A percentile compares a stretch with the other conserved stretches of the same genome.
These are phyloP conservation scores for Tetrapyrgos nigripes DNA, from an alignment of 1,284 basidiomycete genomes.

Conservation along the genomic window DNA sequence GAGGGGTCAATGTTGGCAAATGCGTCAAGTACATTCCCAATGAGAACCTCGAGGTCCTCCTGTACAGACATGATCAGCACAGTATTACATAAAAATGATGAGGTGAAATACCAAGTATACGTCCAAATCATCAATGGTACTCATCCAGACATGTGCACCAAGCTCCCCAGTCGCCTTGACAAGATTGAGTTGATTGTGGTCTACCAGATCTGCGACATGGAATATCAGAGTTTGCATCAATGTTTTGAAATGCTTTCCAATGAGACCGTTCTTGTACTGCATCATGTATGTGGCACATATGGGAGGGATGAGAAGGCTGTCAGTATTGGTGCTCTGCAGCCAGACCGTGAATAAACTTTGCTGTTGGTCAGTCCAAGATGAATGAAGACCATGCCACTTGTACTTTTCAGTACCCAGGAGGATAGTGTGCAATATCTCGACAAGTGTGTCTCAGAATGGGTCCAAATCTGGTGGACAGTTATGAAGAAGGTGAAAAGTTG, in stretches of 20 bases:
- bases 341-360: constrained; percentile 27
- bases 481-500: constrained; percentile 25
- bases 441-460: constrained; percentile 38
- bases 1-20: constrained; percentile 34
- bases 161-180: constrained; percentile 37
- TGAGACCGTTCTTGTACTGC: constrained; percentile 43
- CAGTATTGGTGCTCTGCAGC: constrained; percentile 33
- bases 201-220: constrained; percentile 37
- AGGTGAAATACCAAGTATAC: constrained; percentile 36
- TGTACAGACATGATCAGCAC: constrained; percentile 25
- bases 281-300: constrained; percentile 41
- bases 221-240: constrained; percentile 40
- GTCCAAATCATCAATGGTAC: constrained; percentile 38
- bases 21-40: constrained; percentile 29
- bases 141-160: constrained; percentile 34
- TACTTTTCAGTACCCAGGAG: constrained; percentile 46
- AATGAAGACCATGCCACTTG: constrained; percentile 37
- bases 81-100: constrained; percentile 19
- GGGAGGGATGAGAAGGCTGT: constrained; percentile 37
- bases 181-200: constrained; percentile 19
- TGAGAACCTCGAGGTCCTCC: constrained; percentile 33
- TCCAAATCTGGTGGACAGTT: constrained; percentile 31
- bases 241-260: constrained; percentile 47
- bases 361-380: constrained; percentile 25
- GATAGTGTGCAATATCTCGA: constrained; percentile 44